These are phyloP conservation scores for Leccinum subrobustum DNA, from an alignment of 1,284 basidiomycete species.

Conservation along the genomic window DNA sequence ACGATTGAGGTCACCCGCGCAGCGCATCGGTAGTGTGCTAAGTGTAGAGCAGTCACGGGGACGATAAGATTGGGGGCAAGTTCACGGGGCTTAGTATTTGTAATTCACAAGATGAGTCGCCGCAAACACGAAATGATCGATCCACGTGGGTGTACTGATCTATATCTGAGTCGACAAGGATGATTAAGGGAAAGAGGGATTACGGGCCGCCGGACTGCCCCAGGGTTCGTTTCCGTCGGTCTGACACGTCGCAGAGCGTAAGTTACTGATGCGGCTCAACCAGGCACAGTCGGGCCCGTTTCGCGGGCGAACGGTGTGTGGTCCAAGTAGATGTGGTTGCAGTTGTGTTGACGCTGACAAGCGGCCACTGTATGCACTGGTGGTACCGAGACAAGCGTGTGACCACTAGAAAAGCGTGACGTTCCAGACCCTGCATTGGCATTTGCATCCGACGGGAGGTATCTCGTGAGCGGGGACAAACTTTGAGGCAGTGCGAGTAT, in stretches of 20 bases:
- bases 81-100: background rate
- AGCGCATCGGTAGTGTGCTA: background rate
- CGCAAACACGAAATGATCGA: slow-evolving; percentile 1
- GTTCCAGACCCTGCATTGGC: slow-evolving; percentile 1
- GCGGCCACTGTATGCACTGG: background rate
- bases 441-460: slow-evolving; percentile 9
- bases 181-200: background rate
- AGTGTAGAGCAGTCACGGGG: background rate
- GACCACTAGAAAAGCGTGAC: background rate
- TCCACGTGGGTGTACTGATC: slow-evolving; percentile 6
- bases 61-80: slow-evolving; percentile 12
- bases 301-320: background rate
- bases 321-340: background rate
- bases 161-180: background rate
- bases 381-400: no score
- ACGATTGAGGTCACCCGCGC: background rate
- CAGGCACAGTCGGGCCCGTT: background rate
- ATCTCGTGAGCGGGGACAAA: slow-evolving; percentile 11
- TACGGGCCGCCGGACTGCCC: background rate
- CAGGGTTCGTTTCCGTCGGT: background rate
- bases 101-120: background rate
- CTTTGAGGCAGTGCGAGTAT: slow-evolving; percentile 4
- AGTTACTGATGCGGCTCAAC: background rate
- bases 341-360: background rate
- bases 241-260: background rate